phyloP scores from a whole-genome alignment of 2,329 filamentous ascomycete species.

The Blastomyces silverae region DNA sequence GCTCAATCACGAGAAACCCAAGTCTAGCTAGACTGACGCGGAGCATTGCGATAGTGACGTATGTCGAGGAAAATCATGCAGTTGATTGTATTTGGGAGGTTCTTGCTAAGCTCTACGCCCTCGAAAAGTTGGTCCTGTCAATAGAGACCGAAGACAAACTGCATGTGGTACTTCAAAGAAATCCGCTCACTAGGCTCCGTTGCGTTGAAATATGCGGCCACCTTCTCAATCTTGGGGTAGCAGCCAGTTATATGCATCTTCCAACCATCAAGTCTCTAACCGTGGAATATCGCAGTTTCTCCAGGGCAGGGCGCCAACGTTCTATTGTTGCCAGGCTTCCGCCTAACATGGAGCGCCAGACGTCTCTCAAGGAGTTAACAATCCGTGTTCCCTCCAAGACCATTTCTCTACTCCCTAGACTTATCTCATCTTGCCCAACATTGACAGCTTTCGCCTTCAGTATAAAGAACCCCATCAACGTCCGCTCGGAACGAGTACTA shows the following conservation, averaged over 20 bases:
- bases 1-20: neutral
- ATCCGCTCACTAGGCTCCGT: neutral
- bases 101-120: neutral
- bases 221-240: neutral
- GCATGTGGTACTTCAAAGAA: neutral
- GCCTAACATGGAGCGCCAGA: neutral
- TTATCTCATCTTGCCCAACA: neutral
- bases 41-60: neutral
- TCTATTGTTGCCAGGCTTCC: neutral
- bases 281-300: neutral
- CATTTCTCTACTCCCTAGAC: neutral
- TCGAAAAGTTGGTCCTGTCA: neutral
- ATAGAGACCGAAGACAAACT: neutral
- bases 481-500: neutral
- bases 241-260: neutral
- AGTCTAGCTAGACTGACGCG: neutral
- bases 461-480: neutral
- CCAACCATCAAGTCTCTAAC: neutral
- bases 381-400: neutral
- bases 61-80: neutral
- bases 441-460: conserved; percentile 1
- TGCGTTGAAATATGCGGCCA: neutral
- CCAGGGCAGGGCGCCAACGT: neutral
- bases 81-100: neutral
- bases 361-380: neutral